These are phyloP conservation scores for Eudorina sp. DNA, from an alignment of 139 green algal species.

Conservation along the genomic window DNA sequence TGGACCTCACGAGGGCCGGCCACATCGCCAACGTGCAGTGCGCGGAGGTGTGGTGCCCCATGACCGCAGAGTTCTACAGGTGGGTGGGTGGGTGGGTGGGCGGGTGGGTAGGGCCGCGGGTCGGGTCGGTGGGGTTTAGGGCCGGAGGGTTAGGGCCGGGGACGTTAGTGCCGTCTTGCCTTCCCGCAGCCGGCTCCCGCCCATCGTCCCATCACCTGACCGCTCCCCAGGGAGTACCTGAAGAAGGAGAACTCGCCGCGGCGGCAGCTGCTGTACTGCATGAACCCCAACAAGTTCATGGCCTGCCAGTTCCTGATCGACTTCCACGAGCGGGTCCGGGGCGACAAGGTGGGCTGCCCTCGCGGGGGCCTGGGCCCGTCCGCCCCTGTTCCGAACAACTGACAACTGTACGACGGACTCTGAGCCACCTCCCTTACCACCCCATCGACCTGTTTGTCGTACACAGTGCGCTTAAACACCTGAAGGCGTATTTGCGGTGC, in stretches of 20 bases:
- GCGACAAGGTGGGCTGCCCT: conserved; percentile 81
- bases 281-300: conserved; percentile 97
- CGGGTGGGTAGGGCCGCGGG: not conserved
- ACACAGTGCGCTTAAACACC: too few species aligned
- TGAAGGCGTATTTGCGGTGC: too few species aligned
- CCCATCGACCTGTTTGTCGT: too few species aligned
- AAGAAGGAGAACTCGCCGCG: conserved; percentile 70
- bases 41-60: conserved; percentile 98
- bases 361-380: too few species aligned
- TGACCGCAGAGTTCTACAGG: conserved; percentile 93
- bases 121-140: not conserved
- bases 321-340: conserved; percentile 89
- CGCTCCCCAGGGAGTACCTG: conserved; percentile 87
- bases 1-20: conserved; percentile 95
- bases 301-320: conserved; percentile 96
- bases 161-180: not conserved
- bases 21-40: conserved; percentile 99
- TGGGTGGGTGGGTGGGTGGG: conserved; percentile 13
- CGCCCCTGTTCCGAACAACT: too few species aligned
- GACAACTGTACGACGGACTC: too few species aligned
- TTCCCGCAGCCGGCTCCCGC: too few species aligned
- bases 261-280: conserved; percentile 91
- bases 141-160: not conserved
- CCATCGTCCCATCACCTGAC: too few species aligned
- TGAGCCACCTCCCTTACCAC: too few species aligned